Evolutionary conservation across 768 basidiomycete genomes (phyloP).

Genomic region (Tricholoma matsutake): DNA sequence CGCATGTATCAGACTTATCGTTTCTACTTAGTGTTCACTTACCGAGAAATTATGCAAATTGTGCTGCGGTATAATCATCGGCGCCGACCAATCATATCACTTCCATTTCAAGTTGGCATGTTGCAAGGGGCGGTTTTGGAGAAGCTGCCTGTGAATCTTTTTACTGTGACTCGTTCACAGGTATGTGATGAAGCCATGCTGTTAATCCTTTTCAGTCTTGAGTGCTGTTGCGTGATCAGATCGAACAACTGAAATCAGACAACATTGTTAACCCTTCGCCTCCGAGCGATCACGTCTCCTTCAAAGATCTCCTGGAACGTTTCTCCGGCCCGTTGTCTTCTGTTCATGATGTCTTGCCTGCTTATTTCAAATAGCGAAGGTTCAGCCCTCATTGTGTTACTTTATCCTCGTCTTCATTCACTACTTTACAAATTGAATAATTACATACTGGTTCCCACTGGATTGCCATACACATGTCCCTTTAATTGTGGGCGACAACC

Average conservation of each 20-base stretch:
- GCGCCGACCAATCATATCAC: conserved; percentile 53
- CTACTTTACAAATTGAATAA: background rate
- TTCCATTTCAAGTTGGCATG: conserved; percentile 61
- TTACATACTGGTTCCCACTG: too few species aligned
- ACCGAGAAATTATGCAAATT: conserved; percentile 62
- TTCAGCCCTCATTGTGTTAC: background rate
- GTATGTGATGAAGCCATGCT: conserved; percentile 28
- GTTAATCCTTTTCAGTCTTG: conserved; percentile 1
- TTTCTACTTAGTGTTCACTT: conserved; percentile 53
- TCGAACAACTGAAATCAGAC: conserved; percentile 59
- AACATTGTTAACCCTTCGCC: conserved; percentile 44
- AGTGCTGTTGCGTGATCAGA: conserved; percentile 30
- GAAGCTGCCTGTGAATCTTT: conserved; percentile 56
- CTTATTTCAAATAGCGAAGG: conserved; percentile 35
- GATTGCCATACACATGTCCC: too few species aligned
- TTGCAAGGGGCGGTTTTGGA: conserved; percentile 67
- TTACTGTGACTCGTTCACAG: conserved; percentile 71
- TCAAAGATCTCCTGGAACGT: conserved; percentile 37
- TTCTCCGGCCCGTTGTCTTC: conserved; percentile 41
- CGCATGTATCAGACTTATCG: background rate
- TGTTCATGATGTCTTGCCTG: conserved; percentile 53
- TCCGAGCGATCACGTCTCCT: conserved; percentile 28
- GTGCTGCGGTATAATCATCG: conserved; percentile 53
- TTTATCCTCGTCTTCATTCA: background rate
- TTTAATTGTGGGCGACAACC: too few species aligned